A percentile compares a stretch with the other conserved stretches of the same genome.
Conservation (phyloP, 345 rosid genomes). For the Boechera stricta region DNA sequence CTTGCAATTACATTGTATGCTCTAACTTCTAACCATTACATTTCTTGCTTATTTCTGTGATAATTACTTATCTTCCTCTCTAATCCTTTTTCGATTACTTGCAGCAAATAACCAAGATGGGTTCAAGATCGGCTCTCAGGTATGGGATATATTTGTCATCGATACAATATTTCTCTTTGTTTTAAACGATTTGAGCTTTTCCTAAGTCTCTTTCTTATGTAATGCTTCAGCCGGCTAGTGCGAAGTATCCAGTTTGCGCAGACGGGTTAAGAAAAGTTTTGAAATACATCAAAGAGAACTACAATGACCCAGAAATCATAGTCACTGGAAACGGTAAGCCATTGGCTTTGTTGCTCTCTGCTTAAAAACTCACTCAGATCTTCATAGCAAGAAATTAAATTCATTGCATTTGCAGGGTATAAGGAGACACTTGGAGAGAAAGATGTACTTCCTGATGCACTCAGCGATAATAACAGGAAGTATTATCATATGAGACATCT, state of each 20-base stretch:
- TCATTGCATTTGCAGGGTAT: conserved; percentile 37
- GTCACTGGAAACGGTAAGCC: conserved; percentile 48
- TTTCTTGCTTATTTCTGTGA: background rate
- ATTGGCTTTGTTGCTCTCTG: conserved; percentile 1
- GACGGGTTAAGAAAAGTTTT: conserved; percentile 44
- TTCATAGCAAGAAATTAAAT: background rate
- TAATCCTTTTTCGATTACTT: background rate
- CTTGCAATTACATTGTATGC: conserved; percentile 35
- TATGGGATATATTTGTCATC: conserved; percentile 12
- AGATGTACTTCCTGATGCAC: conserved; percentile 42
- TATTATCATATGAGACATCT: conserved; percentile 49
- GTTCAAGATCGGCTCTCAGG: conserved; percentile 46
- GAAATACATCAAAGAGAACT: conserved; percentile 46
- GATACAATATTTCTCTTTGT: background rate
- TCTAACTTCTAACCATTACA: background rate
- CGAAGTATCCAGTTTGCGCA: conserved; percentile 41
- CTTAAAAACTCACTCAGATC: background rate
- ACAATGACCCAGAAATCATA: conserved; percentile 37
- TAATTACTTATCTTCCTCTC: conserved; percentile 11
- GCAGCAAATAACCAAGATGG: conserved; percentile 41
- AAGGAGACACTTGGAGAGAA: conserved; percentile 46
- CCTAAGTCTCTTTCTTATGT: conserved; percentile 3
- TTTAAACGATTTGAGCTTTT: background rate
- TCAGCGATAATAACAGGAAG: conserved; percentile 42
- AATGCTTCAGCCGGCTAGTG: conserved; percentile 35